Percentiles rank a stretch among this genome's conserved stretches.
Evolutionary conservation across 805 yeast species (phyloP).

Genomic region (Ascoidea tarda): DNA sequence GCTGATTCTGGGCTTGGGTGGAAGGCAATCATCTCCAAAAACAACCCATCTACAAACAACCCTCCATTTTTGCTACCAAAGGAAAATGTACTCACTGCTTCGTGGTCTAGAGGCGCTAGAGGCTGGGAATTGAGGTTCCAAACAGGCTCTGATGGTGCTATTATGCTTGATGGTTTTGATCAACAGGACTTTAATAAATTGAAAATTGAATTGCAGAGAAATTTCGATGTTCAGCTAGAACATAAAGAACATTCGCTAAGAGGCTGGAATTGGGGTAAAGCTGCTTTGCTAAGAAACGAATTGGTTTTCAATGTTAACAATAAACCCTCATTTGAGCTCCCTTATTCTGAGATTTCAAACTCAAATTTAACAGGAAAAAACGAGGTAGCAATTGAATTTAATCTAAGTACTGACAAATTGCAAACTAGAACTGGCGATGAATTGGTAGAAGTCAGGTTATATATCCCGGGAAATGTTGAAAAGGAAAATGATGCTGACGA

Average conservation of each 20-base stretch:
- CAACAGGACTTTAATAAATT: slow-evolving; percentile 66
- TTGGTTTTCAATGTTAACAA: slow-evolving; percentile 74
- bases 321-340: slow-evolving; percentile 84
- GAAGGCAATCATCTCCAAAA: slow-evolving; percentile 50
- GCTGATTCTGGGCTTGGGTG: slow-evolving; percentile 98
- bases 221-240: slow-evolving; percentile 63
- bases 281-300: slow-evolving; percentile 87
- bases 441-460: slow-evolving; percentile 86
- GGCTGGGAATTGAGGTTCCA: slow-evolving; percentile 84
- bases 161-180: slow-evolving; percentile 86
- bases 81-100: slow-evolving; percentile 63
- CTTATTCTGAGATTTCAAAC: slow-evolving; percentile 67
- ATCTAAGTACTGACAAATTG: slow-evolving; percentile 34
- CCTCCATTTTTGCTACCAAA: slow-evolving; percentile 84
- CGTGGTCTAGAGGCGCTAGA: slow-evolving; percentile 89
- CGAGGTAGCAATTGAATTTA: slow-evolving; percentile 86
- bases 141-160: slow-evolving; percentile 78
- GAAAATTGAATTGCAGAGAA: slow-evolving; percentile 71
- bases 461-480: slow-evolving; percentile 72
- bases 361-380: slow-evolving; percentile 83
- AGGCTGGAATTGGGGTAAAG: slow-evolving; percentile 99
- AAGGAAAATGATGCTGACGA: slow-evolving; percentile 32
- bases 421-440: slow-evolving; percentile 80
- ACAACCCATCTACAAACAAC: slow-evolving; percentile 32
- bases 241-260: slow-evolving; percentile 81